Percentiles rank a stretch among this genome's conserved stretches.
These are phyloP conservation scores for Thalassia testudinum DNA, from an alignment of 116 monocot species.

Conservation along the genomic window DNA sequence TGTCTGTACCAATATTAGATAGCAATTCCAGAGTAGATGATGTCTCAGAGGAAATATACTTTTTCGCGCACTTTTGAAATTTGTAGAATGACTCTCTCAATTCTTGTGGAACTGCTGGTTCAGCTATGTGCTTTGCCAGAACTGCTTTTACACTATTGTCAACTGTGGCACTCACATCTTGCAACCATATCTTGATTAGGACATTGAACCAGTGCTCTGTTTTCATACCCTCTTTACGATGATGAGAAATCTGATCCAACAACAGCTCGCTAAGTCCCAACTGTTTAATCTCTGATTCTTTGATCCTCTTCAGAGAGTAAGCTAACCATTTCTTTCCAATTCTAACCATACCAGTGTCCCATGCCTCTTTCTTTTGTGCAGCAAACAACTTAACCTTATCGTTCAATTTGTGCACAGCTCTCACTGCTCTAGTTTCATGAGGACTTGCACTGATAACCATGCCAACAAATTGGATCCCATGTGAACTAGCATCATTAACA, in stretches of 20 bases:
- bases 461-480: slow-evolving; percentile 66
- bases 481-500: slow-evolving; percentile 6
- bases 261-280: slow-evolving; percentile 61
- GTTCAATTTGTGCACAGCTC: slow-evolving; percentile 81
- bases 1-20: background rate
- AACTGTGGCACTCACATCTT: slow-evolving; percentile 43
- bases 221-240: slow-evolving; percentile 87
- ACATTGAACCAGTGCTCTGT: slow-evolving; percentile 93
- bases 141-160: slow-evolving; percentile 32
- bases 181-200: slow-evolving; percentile 75
- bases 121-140: slow-evolving; percentile 57
- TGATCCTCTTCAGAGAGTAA: slow-evolving; percentile 62
- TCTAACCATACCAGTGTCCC: slow-evolving; percentile 56
- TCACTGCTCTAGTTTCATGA: slow-evolving; percentile 26
- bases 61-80: slow-evolving; percentile 41
- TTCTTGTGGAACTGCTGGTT: slow-evolving; percentile 62
- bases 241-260: slow-evolving; percentile 64
- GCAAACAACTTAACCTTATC: slow-evolving; percentile 63
- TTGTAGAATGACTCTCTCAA: slow-evolving; percentile 52
- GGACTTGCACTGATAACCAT: slow-evolving; percentile 15
- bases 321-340: slow-evolving; percentile 89
- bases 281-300: slow-evolving; percentile 83
- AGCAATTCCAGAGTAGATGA: slow-evolving; percentile 35
- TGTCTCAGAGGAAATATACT: slow-evolving; percentile 59
- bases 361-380: slow-evolving; percentile 62